phyloP scores from a whole-genome alignment of 768 basidiomycete species.

The Crepidotus variabilis region DNA sequence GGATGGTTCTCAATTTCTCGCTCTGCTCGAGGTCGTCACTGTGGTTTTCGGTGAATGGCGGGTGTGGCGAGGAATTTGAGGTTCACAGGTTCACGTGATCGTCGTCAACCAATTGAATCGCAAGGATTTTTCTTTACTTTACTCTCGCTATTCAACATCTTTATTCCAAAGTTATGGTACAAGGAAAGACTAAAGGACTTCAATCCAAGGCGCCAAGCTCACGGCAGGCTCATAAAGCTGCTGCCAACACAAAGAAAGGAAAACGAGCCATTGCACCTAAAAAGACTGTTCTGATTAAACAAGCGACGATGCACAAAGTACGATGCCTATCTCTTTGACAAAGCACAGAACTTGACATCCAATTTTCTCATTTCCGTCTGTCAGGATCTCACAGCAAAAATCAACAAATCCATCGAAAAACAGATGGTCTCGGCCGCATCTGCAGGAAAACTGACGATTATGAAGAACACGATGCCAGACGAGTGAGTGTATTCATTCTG shows the following conservation, averaged over 20 bases:
- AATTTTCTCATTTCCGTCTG: background rate
- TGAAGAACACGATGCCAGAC: conserved; percentile 64
- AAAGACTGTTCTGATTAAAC: conserved; percentile 67
- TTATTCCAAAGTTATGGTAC: conserved; percentile 52
- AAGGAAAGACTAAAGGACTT: conserved; percentile 84
- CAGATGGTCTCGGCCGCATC: conserved; percentile 91
- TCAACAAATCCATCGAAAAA: conserved; percentile 86
- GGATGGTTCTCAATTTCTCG: conserved; percentile 7
- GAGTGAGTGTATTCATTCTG: conserved; percentile 24
- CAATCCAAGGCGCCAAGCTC: conserved; percentile 50
- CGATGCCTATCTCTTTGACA: background rate
- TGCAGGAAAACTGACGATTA: conserved; percentile 86
- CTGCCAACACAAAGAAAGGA: conserved; percentile 76
- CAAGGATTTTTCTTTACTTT: background rate
- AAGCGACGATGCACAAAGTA: conserved; percentile 78
- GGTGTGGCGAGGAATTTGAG: conserved; percentile 32
- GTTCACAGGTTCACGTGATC: conserved; percentile 30
- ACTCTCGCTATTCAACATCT: conserved; percentile 1
- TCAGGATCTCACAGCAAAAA: conserved; percentile 84
- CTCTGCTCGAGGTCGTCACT: conserved; percentile 12
- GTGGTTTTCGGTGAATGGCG: conserved; percentile 30
- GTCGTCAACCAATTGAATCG: conserved; percentile 1
- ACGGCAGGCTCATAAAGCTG: conserved; percentile 62
- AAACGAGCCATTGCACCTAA: conserved; percentile 78
- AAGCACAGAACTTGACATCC: background rate